phyloP scores from a whole-genome alignment of 192 early-diverging fungal genomes.

The Podila minutissima region DNA sequence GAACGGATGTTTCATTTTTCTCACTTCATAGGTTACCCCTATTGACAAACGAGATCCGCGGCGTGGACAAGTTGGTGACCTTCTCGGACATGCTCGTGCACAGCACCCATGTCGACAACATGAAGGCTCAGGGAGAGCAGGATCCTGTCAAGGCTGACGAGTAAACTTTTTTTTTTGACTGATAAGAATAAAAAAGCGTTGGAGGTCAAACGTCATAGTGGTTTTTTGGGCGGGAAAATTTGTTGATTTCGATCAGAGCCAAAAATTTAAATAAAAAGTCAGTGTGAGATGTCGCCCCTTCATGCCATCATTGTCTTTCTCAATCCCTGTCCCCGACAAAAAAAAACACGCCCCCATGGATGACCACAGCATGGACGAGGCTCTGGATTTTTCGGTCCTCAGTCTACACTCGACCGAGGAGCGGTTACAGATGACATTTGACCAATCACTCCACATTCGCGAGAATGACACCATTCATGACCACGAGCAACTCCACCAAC shows the following conservation, averaged over 20 bases:
- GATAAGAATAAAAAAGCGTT: too few relatives aligned
- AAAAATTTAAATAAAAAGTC: too few relatives aligned
- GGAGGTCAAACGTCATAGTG: background rate
- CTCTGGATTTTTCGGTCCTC: slow-evolving; percentile 33
- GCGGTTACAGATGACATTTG: slow-evolving; percentile 12
- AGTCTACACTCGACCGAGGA: slow-evolving; percentile 33
- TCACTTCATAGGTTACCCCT: slow-evolving; percentile 86
- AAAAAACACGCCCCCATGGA: background rate
- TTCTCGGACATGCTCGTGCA: slow-evolving; percentile 94
- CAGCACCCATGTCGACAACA: slow-evolving; percentile 42
- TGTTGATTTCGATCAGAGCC: background rate
- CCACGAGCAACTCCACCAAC: background rate
- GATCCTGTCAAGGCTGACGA: slow-evolving; percentile 23
- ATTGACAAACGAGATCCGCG: slow-evolving; percentile 96
- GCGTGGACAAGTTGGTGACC: slow-evolving; percentile 89
- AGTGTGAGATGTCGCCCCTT: background rate
- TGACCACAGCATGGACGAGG: slow-evolving; percentile 22
- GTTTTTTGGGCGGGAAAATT: background rate
- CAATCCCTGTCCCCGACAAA: background rate
- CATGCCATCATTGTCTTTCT: background rate
- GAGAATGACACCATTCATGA: background rate
- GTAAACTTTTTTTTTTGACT: slow-evolving; percentile 1
- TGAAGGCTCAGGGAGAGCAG: slow-evolving; percentile 43
- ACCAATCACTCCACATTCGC: slow-evolving; percentile 15
- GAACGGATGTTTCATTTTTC: background rate